phyloP scores from a whole-genome alignment of 2,329 filamentous ascomycete genomes.

The Talaromyces albobiverticillius region DNA sequence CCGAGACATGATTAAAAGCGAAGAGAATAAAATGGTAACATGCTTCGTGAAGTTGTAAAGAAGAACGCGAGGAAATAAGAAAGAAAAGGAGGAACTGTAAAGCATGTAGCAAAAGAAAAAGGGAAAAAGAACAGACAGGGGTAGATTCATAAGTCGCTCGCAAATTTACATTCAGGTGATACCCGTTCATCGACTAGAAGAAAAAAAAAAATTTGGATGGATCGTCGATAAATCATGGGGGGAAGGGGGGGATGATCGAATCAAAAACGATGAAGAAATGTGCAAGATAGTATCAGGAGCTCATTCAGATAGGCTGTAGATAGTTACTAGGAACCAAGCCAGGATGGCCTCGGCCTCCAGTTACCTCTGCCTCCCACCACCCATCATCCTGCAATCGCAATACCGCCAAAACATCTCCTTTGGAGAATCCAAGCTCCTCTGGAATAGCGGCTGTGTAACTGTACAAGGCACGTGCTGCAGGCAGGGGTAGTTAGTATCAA shows the following conservation, averaged over 20 bases:
- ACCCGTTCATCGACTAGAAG: not conserved
- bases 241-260: not conserved
- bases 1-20: not conserved
- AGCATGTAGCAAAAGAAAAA: not conserved
- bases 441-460: constrained; percentile 92
- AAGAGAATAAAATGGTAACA: not conserved
- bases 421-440: constrained; percentile 87
- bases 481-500: constrained; percentile 12
- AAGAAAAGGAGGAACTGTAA: not conserved
- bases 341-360: constrained; percentile 48
- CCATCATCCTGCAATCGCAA: constrained; percentile 92
- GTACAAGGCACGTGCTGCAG: constrained; percentile 83
- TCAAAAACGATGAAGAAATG: not conserved
- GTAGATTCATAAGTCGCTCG: not conserved
- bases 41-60: not conserved
- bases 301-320: constrained; percentile 55
- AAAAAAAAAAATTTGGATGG: not conserved
- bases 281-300: constrained; percentile 2
- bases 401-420: constrained; percentile 87
- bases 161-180: constrained; percentile 1
- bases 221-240: not conserved
- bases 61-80: not conserved
- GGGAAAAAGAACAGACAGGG: not conserved
- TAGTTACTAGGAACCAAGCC: constrained; percentile 68
- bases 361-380: constrained; percentile 98